phyloP scores from a whole-genome alignment of 192 early-diverging fungal genomes.

The Coemansia sp. region DNA sequence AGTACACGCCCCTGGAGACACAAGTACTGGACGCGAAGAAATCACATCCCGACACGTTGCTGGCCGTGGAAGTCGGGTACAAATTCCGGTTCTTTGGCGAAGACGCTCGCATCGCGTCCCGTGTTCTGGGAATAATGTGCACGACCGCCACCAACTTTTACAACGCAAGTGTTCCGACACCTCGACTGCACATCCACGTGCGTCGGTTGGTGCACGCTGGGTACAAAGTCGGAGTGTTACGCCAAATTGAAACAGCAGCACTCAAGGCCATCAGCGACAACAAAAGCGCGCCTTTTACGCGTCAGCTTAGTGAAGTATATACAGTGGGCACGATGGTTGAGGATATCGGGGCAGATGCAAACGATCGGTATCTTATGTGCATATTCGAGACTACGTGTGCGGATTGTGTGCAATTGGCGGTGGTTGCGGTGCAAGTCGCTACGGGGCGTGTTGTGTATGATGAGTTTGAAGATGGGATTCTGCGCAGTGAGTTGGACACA shows the following conservation, averaged over 20 bases:
- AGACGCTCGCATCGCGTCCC: slow-evolving; percentile 78
- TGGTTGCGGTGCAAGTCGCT: slow-evolving; percentile 83
- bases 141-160: slow-evolving; percentile 75
- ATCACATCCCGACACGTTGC: slow-evolving; percentile 66
- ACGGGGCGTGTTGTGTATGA: slow-evolving; percentile 75
- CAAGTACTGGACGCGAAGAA: slow-evolving; percentile 77
- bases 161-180: slow-evolving; percentile 76
- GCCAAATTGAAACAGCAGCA: slow-evolving; percentile 82
- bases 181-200: slow-evolving; percentile 78
- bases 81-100: slow-evolving; percentile 89
- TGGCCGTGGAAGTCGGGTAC: slow-evolving; percentile 93
- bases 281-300: slow-evolving; percentile 75
- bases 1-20: slow-evolving; percentile 79
- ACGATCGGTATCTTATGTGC: slow-evolving; percentile 79
- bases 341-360: slow-evolving; percentile 61
- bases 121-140: slow-evolving; percentile 76
- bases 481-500: slow-evolving; percentile 40
- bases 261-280: slow-evolving; percentile 70
- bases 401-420: slow-evolving; percentile 58
- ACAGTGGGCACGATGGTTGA: slow-evolving; percentile 92
- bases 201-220: slow-evolving; percentile 76
- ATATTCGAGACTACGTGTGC: slow-evolving; percentile 60
- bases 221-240: slow-evolving; percentile 81
- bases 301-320: slow-evolving; percentile 76
- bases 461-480: slow-evolving; percentile 24